Evolutionary conservation across 768 basidiomycete genomes (phyloP), one percentile per base, ranked within the genome.

Genomic region (Chalciporus sphaerocephalus): DNA sequence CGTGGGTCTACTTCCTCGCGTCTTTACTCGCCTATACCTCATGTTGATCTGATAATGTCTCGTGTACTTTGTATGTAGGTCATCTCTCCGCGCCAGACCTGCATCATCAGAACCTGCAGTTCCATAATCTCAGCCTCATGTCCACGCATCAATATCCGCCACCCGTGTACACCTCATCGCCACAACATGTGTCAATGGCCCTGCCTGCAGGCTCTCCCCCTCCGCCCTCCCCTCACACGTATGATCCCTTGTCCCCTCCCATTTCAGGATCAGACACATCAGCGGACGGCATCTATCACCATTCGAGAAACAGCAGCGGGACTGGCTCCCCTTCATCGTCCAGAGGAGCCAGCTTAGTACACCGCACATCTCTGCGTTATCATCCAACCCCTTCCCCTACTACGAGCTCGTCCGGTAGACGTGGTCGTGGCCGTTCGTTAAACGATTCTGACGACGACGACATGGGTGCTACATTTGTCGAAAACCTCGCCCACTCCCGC

Each of bases 231-330:
- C 80, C 85, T 67, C 78, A 83, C 71, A 78, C 86, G 70, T 89
- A 90, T 69, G 86, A 87, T 72, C 83, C 87, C 64, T 72, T 89
- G 58, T 88, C 87, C 46, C 88, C 88, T 64, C 86, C 85, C 70
- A 74, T 88, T 63, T 90, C 87, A 74, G 87, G 87, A 72, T 90
- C 88, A 71, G 88, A 91, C 70, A 87, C 86, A 64, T 90, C 88
- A 61, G 85, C 75, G 57, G 87, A 89, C 78, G 85, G 85, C 59
- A 66, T 83, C 49, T 83, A 88, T 75, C 83, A 85, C 71, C 74
- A 74, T 55, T 86, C 85, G 51, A 72, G 76, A 64, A 87, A 87
- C 72, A 85, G 81, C 63, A 80, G 81, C 64, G 69, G 73, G 54
- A 79, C 83, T 44, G 85, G 84, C 58, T 90, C 88, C 51, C 83